Evolutionary conservation across 2,329 filamentous ascomycete species (phyloP).

Genomic region (Epichloe uncinata): DNA sequence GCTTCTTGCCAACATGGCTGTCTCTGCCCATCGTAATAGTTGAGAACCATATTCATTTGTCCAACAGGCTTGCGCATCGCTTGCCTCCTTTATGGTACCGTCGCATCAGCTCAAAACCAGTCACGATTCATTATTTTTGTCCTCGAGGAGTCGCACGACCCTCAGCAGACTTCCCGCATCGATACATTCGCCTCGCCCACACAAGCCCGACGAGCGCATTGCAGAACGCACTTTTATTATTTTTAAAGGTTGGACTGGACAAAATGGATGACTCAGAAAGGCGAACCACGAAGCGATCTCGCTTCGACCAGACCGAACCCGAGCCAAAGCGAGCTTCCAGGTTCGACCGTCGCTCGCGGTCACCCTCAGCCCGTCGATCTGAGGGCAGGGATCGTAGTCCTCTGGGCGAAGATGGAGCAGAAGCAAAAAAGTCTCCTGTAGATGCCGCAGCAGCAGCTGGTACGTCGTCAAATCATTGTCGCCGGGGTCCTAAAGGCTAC

Average conservation of each 20-base stretch:
- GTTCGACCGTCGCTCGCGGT: constrained; percentile 87
- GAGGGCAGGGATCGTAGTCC: constrained; percentile 78
- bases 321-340: constrained; percentile 64
- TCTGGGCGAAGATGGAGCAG: constrained; percentile 34
- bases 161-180: background rate
- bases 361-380: constrained; percentile 53
- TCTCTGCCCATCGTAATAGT: background rate
- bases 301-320: constrained; percentile 84
- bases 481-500: background rate
- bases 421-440: constrained; percentile 37
- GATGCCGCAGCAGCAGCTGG: constrained; percentile 71
- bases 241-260: background rate
- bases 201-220: background rate
- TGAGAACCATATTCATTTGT: too few relatives aligned
- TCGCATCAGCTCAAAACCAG: background rate
- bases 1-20: background rate
- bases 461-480: constrained; percentile 25
- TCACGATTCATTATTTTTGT: background rate
- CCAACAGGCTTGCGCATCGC: too few relatives aligned
- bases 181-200: background rate
- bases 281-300: constrained; percentile 65
- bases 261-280: constrained; percentile 63
- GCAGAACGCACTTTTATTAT: background rate
- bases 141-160: background rate
- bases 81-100: too few relatives aligned